Percentiles rank a stretch among this genome's conserved stretches.
phyloP scores from a whole-genome alignment of 495 filamentous ascomycete species.

The Aspergillus funiculosus region DNA sequence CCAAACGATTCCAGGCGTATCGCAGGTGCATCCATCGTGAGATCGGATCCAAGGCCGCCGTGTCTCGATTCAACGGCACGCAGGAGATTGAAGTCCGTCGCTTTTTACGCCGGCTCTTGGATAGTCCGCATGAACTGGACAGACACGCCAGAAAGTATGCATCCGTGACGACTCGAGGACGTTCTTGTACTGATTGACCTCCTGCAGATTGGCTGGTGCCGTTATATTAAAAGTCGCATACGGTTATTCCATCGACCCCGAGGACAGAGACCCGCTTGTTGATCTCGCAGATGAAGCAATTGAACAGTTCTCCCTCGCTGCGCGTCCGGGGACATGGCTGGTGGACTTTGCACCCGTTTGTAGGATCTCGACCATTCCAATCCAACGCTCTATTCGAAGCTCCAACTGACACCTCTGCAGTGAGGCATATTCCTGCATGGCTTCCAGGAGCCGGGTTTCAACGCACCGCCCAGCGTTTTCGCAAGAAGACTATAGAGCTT shows the following conservation, averaged over 20 bases:
- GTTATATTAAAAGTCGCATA: constrained; percentile 46
- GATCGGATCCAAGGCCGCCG: constrained; percentile 22
- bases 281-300: constrained; percentile 32
- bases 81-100: constrained; percentile 38
- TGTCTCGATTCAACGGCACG: constrained; percentile 29
- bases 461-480: constrained; percentile 29
- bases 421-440: constrained; percentile 37
- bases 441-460: constrained; percentile 44
- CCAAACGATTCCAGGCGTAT: constrained; percentile 29
- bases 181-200: constrained; percentile 17
- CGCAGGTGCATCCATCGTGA: constrained; percentile 33
- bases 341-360: constrained; percentile 40
- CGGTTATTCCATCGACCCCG: constrained; percentile 42
- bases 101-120: constrained; percentile 37
- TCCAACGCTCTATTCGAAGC: background rate
- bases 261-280: constrained; percentile 38
- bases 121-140: constrained; percentile 28
- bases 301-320: constrained; percentile 36
- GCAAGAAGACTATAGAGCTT: constrained; percentile 17
- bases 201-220: constrained; percentile 32
- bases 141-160: constrained; percentile 35
- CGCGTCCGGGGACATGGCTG: constrained; percentile 37
- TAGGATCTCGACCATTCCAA: constrained; percentile 4
- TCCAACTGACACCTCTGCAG: background rate
- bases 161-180: background rate